These are phyloP conservation scores for Penicillium sp. DNA, from an alignment of 2,329 filamentous ascomycete genomes.

Conservation along the genomic window DNA sequence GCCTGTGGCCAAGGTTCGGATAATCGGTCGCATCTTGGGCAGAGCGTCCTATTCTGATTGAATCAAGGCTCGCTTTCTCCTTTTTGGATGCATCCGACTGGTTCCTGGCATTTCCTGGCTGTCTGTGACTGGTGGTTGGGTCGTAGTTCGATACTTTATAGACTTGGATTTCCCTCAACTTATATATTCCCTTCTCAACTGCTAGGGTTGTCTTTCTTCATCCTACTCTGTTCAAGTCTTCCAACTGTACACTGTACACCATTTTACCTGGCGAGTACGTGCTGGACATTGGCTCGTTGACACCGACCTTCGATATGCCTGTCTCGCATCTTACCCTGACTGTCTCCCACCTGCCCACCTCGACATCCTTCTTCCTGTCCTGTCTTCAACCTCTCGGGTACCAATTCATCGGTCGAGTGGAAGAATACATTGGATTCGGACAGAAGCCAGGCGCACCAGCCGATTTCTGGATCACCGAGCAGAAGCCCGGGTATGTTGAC, in stretches of 20 bases:
- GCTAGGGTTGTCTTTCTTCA: constrained; percentile 2
- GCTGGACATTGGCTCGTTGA: constrained; percentile 14
- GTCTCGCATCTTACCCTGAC: constrained; percentile 60
- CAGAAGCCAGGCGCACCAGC: constrained; percentile 50
- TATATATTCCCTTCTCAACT: constrained; percentile 18
- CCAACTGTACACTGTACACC: constrained; percentile 3
- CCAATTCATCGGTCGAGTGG: constrained; percentile 61
- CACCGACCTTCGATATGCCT: constrained; percentile 47
- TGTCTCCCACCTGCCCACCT: constrained; percentile 72
- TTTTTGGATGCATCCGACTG: constrained; percentile 16
- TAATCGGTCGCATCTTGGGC: constrained; percentile 5
- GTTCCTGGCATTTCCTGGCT: constrained; percentile 10
- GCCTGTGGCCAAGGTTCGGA: constrained; percentile 9
- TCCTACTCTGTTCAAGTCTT: background rate
- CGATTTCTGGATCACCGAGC: constrained; percentile 62
- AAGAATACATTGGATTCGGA: constrained; percentile 59
- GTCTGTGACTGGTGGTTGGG: constrained; percentile 12
- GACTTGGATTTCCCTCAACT: constrained; percentile 13
- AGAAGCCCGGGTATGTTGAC: constrained; percentile 50
- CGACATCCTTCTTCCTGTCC: constrained; percentile 78
- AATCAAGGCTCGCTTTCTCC: constrained; percentile 3
- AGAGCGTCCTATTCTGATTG: constrained; percentile 5
- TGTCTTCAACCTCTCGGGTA: constrained; percentile 74
- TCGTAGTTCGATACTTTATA: constrained; percentile 21
- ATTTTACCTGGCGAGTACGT: constrained; percentile 2